Base-by-base conservation (phyloP, 2,329 filamentous ascomycete genomes). In the Daldinia eschscholtzii region DNA sequence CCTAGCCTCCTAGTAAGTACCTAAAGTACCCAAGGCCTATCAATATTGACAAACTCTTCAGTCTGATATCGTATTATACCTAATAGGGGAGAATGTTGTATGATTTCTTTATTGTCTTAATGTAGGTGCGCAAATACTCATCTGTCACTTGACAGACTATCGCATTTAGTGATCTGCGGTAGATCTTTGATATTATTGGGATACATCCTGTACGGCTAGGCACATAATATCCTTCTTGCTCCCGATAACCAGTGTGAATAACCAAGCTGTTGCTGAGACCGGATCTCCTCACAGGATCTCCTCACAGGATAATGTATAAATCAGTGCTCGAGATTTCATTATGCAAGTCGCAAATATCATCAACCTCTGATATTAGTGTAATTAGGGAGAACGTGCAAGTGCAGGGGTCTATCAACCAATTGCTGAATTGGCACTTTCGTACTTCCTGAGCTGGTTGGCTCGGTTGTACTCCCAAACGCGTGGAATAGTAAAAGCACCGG, bases 381-480 rank as follows among this genome's bases (percentile, higher is more conserved):
- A 70, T 70, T 67, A 70, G 67, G 67, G 60, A 71, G 56, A 71
- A 71, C 67, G 55, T 64, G 61, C 39, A 63, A 58, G 57, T 35
- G 42, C 69, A 71, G 67, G 69, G 69, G 58, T 64, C 50, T 18
- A 52, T 39, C n/a, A 18, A 46, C 70, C 70, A 70, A 71, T 71
- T 67, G 35, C 33, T 67, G 26, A 48, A 50, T 42, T 61, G 52
- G 68, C 66, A 65, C 65, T 56, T 66, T 68, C 62, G 59, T 70
- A 61, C 48, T 61, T 63, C 57, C 46, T 61, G 13, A 42, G n/a
- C 37, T 48, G 62, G 57, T 52, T 67, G 64, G 61, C 55, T 70
- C 61, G 62, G 57, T 61, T 69, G 55, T 61, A 57, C 39, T 37
- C 55, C 57, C 56, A 64, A 56, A 56, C 59, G 56, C 65, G 56